Base-by-base conservation (phyloP, 202 grass and related monocot genomes). In the Digitaria exilis region DNA sequence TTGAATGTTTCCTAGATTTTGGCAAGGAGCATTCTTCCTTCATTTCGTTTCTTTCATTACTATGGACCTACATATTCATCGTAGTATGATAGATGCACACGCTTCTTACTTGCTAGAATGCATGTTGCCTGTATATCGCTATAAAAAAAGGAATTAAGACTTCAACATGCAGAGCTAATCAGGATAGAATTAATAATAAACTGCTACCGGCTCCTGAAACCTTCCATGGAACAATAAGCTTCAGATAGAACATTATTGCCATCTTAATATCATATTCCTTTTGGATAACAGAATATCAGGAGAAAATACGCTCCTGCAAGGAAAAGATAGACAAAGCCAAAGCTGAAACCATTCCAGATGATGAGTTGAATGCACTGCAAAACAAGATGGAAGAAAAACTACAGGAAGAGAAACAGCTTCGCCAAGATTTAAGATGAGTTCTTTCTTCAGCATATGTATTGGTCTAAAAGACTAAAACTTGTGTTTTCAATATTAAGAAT, bases 351-450 rank as follows among this genome's bases (percentile, higher is more conserved):
- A 61, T 89, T 74, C 9, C 67, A 72, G 92, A 93, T 73, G 82
- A 80, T 77, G 90, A 92, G 84, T 48, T 94, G 28, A 76, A 86
- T 21, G 9, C 54, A 24, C 32, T 88, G 29, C 88, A 84, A 84
- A 89, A 73, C 60, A 85, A 91, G 58, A 76, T 94, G 67, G 84
- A 92, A 49, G 88, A 89, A 69, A 82, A 85, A 21, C 76, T 91
- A 11, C 82, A 80, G 77, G 81, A 66, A 19, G 92, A 91, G 71
- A 64, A 85, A 24, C 65, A 81, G 59, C 88, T 97, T 84, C 84
- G 79, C 26, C 41, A 84, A 71, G 90, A 93, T 37, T 88, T 94
- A 86, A 94, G 92, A 97, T 97, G 91, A 88, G 88, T 77, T 81
- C 51, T 81, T 83, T 62, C 30, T 73, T 84, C 50, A 72, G 22